phyloP scores from a whole-genome alignment of 2,329 filamentous ascomycete genomes.

The Epichloe gansuensis region DNA sequence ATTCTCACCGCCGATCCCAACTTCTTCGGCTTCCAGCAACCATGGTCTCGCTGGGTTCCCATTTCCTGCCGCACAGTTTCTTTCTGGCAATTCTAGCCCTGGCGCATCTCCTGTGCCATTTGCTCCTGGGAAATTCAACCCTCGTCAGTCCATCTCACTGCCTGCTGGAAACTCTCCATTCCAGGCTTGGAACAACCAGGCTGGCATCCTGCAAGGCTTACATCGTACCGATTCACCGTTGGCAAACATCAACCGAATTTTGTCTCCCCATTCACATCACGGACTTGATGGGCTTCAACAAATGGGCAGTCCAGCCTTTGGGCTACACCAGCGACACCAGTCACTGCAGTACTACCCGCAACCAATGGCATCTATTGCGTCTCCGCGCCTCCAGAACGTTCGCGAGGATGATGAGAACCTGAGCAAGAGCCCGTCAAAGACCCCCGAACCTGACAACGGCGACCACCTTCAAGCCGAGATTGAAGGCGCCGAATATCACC shows the following conservation, averaged over 20 bases:
- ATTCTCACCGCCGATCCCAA: conserved; percentile 73
- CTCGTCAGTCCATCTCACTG: conserved; percentile 59
- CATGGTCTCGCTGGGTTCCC: conserved; percentile 41
- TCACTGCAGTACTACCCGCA: conserved; percentile 45
- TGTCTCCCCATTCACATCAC: conserved; percentile 54
- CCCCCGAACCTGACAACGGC: conserved; percentile 36
- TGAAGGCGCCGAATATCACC: conserved; percentile 72
- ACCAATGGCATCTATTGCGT: conserved; percentile 41
- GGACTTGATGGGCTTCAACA: conserved; percentile 36
- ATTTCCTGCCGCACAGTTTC: conserved; percentile 44
- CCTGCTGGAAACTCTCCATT: conserved; percentile 52
- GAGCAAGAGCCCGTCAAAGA: conserved; percentile 40
- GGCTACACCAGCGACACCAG: conserved; percentile 43
- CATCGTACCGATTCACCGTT: conserved; percentile 52
- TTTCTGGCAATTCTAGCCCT: conserved; percentile 49
- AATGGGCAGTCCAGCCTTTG: conserved; percentile 27
- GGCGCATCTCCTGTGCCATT: conserved; percentile 62
- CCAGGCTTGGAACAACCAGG: conserved; percentile 48
- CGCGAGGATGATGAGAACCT: conserved; percentile 54
- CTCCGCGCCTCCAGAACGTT: conserved; percentile 55
- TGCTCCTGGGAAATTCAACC: conserved; percentile 47
- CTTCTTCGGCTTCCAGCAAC: conserved; percentile 64
- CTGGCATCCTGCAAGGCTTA: conserved; percentile 38
- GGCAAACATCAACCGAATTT: conserved; percentile 36
- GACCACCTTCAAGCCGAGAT: conserved; percentile 78